Base-by-base conservation (phyloP, 2,329 filamentous ascomycete species). In the Colletotrichum falcatum region DNA sequence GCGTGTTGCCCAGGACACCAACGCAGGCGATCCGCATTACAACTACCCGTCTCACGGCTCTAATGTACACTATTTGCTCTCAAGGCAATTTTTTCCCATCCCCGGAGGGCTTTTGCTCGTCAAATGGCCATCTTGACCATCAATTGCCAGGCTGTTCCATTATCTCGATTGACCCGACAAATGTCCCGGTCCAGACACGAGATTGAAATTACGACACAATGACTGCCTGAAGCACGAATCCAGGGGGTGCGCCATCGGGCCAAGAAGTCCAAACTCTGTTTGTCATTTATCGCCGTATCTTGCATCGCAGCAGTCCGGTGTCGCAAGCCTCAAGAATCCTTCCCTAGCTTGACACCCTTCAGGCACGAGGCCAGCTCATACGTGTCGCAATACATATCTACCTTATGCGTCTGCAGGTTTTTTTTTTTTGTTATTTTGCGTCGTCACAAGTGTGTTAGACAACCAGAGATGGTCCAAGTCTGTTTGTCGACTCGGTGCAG, bases 1-100 rank as follows among this genome's bases (percentile, higher is more conserved):
- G 23, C 44, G 68, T 70, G 63, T 70, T 66, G 70, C 35, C 61
- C 20, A 71, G 54, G 42, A 71, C 69, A 79, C 78, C 81, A 77
- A 82, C 67, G 65, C 77, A 72, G 65, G 59, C 20, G 23, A 11
- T 51, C 23, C 23, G 73, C 74, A 1, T 2, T 39, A 9, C 2
- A 51, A 74, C 74, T 75, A 70, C 23, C 9, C 69, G 18, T 42
- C 30, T 76, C 58, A 59, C 18, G 33, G 5, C 28, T 37, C 30
- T 26, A 23, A 65, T 64, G 42, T 20, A 1, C 0, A 1, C 0
- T 2, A 62, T 49, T n/a, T 30, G 75, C 76, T 74, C 78, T 78
- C 74, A 61, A 2, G 73, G 14, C 74, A 69, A 71, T 67, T 73
- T 73, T 61, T 9, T 16, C 48, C 6, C 54, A 39, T 53, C 30